A percentile compares a stretch with the other conserved stretches of the same genome.
Evolutionary conservation across 768 basidiomycete genomes (phyloP).

Genomic region (Termitomyces sp.): DNA sequence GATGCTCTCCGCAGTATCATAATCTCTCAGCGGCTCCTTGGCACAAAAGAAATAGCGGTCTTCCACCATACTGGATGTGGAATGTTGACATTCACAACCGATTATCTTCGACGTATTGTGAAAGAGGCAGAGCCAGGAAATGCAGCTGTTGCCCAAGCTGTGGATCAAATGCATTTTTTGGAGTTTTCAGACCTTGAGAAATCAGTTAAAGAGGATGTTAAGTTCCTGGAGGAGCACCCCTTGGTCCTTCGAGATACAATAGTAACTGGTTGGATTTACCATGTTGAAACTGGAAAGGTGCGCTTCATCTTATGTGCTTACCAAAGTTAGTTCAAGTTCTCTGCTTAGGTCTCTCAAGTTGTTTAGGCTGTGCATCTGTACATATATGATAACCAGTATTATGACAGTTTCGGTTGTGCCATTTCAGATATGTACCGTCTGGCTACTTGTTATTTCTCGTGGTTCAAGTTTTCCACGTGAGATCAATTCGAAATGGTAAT

Average conservation of each 20-base stretch:
- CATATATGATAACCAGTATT: too few relatives aligned
- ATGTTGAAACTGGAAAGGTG: not conserved
- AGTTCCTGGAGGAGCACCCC: conserved; percentile 51
- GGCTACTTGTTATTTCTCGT: too few relatives aligned
- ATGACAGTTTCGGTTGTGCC: too few relatives aligned
- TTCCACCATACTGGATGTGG: conserved; percentile 74
- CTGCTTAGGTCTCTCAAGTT: not conserved
- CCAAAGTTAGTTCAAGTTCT: not conserved
- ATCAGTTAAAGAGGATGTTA: conserved; percentile 55
- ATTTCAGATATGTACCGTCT: too few relatives aligned
- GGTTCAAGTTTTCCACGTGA: conserved; percentile 41
- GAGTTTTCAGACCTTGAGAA: conserved; percentile 49
- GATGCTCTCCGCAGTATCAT: conserved; percentile 66
- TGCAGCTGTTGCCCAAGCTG: conserved; percentile 19
- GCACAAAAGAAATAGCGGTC: conserved; percentile 63
- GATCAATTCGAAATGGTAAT: too few relatives aligned
- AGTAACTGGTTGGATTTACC: conserved; percentile 60
- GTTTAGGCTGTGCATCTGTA: not conserved
- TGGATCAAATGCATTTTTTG: conserved; percentile 49
- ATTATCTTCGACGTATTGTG: not conserved
- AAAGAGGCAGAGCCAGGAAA: not conserved
- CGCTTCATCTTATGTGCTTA: not conserved
- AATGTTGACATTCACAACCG: conserved; percentile 59
- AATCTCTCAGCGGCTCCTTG: conserved; percentile 70
- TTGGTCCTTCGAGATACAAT: conserved; percentile 49